Evolutionary conservation across 257 asterid genomes (phyloP).

Genomic region (Solanum acaule): DNA sequence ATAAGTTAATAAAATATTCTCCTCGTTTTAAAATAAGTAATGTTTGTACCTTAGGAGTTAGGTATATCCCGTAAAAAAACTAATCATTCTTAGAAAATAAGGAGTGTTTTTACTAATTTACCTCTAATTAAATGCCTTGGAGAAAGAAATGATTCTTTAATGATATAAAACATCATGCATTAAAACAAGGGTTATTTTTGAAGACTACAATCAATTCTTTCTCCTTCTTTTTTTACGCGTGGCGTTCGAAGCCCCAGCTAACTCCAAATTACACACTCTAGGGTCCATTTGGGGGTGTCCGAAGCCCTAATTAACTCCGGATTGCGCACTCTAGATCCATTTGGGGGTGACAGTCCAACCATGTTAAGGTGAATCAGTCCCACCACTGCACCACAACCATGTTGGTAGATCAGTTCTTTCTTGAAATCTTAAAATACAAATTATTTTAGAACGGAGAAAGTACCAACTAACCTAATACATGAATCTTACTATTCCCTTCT

Average conservation of each 20-base stretch:
- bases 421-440: not conserved
- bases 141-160: not conserved
- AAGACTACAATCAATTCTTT: not conserved
- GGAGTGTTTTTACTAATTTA: not conserved
- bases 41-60: not conserved
- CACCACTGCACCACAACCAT: not conserved
- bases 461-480: not conserved
- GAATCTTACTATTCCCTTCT: too few relatives aligned
- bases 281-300: not conserved
- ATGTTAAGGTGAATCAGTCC: accelerated
- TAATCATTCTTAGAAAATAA: not conserved
- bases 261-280: too few relatives aligned
- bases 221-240: too few relatives aligned
- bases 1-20: not conserved
- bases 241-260: not conserved
- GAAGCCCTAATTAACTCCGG: not conserved
- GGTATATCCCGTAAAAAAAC: too few relatives aligned
- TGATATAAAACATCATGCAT: not conserved
- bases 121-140: not conserved
- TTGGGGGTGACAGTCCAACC: not conserved
- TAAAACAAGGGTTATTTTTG: not conserved
- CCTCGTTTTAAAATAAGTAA: not conserved
- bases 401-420: not conserved
- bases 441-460: not conserved
- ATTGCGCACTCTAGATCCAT: accelerated